Base-by-base conservation (phyloP, 2,329 filamentous ascomycete species). In the Colletotrichum sp. region DNA sequence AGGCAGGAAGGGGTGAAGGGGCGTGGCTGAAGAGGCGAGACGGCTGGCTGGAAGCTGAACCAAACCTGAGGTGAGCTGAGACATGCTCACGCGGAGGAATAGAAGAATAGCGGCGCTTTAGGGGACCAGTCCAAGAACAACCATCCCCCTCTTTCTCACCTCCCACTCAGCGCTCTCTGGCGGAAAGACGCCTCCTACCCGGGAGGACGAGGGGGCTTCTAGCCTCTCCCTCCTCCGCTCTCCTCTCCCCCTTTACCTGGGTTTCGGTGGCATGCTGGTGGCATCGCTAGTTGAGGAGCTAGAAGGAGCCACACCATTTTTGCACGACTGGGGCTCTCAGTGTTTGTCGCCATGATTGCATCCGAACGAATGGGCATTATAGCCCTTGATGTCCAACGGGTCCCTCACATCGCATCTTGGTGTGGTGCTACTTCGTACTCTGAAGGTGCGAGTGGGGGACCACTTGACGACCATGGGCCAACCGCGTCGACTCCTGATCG, bases 41-140 rank as follows among this genome's bases (percentile, higher is more conserved):
- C 68, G 57, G 39, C 44, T 68, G 63, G 68, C 67, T 59, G 67
- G 60, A 55, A 72, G 63, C 55, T 75, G 63, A 44, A 64, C 57
- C 69, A 67, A 32, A 28, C 48, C 52, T 65, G 61, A 71, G n/a
- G 68, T 60, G 72, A 74, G 60, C 68, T 71, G 72, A 74, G 72
- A 74, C 72, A 74, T 28, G 66, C 57, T 28, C 67, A 55, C 70
- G 70, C 70, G 67, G 55, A 60, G 27, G 67, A 63, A 28, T 25
- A 60, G 59, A 32, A 71, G 22, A 22, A 52, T 25, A 30, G 64
- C 39, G 28, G 64, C 30, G 39, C 44, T 28, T 55, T 32, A 27
- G 36, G 34, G 48, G 48, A 70, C 36, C 67, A 48, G 44, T 59
- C 60, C 59, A 39, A 22, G 60, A 65, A 48, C 44, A 59, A 70